Percentiles rank a stretch among this genome's conserved stretches.
phyloP scores from a whole-genome alignment of 1,284 basidiomycete species.

The Moesziomyces sp. region DNA sequence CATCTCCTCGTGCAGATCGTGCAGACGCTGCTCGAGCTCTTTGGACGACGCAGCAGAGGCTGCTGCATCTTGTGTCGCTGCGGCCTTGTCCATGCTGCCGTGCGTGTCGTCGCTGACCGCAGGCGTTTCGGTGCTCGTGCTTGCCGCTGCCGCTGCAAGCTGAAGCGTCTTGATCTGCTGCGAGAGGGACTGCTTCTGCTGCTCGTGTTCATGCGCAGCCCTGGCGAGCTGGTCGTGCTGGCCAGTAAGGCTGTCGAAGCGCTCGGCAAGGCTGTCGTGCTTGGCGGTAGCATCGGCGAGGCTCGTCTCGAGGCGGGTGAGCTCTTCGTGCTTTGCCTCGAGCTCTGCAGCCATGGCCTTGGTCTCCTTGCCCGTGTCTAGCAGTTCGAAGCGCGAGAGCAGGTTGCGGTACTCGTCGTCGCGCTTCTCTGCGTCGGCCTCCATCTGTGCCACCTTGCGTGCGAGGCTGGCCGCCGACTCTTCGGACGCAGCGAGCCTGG shows the following conservation, averaged over 20 bases:
- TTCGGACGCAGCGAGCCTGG: slow-evolving; percentile 81
- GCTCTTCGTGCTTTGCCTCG: slow-evolving; percentile 79
- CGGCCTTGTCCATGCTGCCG: neutral
- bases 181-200: slow-evolving; percentile 38
- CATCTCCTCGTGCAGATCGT: slow-evolving; percentile 73
- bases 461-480: slow-evolving; percentile 78
- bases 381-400: slow-evolving; percentile 77
- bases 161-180: slow-evolving; percentile 39
- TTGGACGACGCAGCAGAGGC: slow-evolving; percentile 78
- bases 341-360: slow-evolving; percentile 74
- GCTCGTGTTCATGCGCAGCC: slow-evolving; percentile 17
- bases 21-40: slow-evolving; percentile 74
- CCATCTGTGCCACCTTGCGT: slow-evolving; percentile 79
- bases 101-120: slow-evolving; percentile 4
- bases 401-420: slow-evolving; percentile 77
- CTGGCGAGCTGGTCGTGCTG: slow-evolving; percentile 27
- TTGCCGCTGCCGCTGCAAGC: slow-evolving; percentile 27
- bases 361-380: slow-evolving; percentile 71
- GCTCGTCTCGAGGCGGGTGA: slow-evolving; percentile 78
- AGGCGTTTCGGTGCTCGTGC: slow-evolving; percentile 14
- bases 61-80: slow-evolving; percentile 70
- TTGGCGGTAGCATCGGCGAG: slow-evolving; percentile 26
- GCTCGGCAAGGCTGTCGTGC: slow-evolving; percentile 26
- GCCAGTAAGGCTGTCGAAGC: slow-evolving; percentile 22
- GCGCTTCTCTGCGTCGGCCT: slow-evolving; percentile 79